Base-by-base conservation (phyloP, 495 filamentous ascomycete species). In the Neurospora sp. region DNA sequence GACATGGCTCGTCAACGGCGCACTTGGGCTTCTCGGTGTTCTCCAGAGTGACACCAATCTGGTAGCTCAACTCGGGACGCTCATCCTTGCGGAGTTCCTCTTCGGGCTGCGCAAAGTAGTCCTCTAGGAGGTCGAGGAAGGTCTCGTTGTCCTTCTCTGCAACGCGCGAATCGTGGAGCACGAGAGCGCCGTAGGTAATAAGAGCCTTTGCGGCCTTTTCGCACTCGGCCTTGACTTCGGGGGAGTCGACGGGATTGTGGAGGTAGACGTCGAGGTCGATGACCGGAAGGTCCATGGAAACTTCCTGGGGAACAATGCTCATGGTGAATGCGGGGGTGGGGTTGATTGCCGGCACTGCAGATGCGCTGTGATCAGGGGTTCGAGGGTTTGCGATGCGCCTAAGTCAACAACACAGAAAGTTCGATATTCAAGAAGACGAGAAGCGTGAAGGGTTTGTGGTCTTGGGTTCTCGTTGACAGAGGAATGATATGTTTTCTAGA, bases 11-110 rank as follows among this genome's bases (percentile, higher is more conserved):
- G 74, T 87, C 84, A 71, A 84, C 84, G 71, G 85, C 85, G 76
- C 85, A 87, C 79, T 85, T 86, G 48, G 85, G 85, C 81, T 84
- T 85, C 77, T 87, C 85, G 42, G 85, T 87, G 80, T 87, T 86
- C 61, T 86, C 85, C 68, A 87, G 83, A 37, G 85, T 87, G 22
- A 86, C 85, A 74, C 85, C 85, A 48, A 87, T 82, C 79, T 87
- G 85, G 77, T 83, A 87, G 69, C 79, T 78, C 18, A 87, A 78
- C 75, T 84, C 84, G 45, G 85, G 85, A 3, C 85, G 82, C 77
- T 86, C 84, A 71, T 87, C 85, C 22, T 75, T 73, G 44, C 73
- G 72, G 31, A 86, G 79, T 8, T 78, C 76, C 8, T 70, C 83
- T 10, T 80, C 80, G 65, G 84, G 84, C 78, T 86, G 85, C 68